phyloP scores from a whole-genome alignment of 805 yeast species.

The Saccharomycopsis vini region DNA sequence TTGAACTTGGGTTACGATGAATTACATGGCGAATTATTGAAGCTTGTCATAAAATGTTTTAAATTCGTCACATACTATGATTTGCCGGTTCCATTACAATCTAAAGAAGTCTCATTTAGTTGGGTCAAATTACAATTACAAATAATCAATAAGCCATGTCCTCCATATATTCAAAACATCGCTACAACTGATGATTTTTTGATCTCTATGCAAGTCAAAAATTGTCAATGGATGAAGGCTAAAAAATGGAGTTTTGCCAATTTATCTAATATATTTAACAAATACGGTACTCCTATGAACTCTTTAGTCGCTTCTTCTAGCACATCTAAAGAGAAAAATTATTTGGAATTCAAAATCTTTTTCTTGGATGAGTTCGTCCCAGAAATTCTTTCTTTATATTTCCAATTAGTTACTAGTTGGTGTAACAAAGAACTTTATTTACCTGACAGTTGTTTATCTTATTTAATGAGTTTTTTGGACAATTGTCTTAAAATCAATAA shows the following conservation, averaged over 20 bases:
- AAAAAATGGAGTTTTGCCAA: conserved; percentile 89
- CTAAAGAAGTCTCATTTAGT: conserved; percentile 38
- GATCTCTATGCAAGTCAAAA: conserved; percentile 35
- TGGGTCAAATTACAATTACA: conserved; percentile 78
- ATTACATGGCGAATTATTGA: conserved; percentile 59
- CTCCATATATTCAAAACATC: conserved; percentile 35
- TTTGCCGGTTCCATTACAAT: conserved; percentile 58
- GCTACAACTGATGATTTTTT: conserved; percentile 23
- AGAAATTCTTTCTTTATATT: conserved; percentile 53
- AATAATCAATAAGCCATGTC: conserved; percentile 52
- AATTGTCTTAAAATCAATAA: conserved; percentile 47
- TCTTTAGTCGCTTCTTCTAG: conserved; percentile 6
- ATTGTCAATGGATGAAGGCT: conserved; percentile 59
- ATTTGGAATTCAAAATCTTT: conserved; percentile 48
- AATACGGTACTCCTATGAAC: conserved; percentile 46
- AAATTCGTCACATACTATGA: conserved; percentile 70
- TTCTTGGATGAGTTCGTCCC: conserved; percentile 61
- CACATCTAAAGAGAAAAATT: conserved; percentile 39
- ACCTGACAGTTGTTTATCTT: conserved; percentile 52
- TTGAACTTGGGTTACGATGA: conserved; percentile 27
- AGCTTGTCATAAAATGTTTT: conserved; percentile 63
- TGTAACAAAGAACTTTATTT: conserved; percentile 60
- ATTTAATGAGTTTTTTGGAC: conserved; percentile 55
- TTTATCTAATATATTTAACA: conserved; percentile 56
- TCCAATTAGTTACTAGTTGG: conserved; percentile 68